phyloP scores from a whole-genome alignment of 2,329 filamentous ascomycete species.

The Knufia petricola region DNA sequence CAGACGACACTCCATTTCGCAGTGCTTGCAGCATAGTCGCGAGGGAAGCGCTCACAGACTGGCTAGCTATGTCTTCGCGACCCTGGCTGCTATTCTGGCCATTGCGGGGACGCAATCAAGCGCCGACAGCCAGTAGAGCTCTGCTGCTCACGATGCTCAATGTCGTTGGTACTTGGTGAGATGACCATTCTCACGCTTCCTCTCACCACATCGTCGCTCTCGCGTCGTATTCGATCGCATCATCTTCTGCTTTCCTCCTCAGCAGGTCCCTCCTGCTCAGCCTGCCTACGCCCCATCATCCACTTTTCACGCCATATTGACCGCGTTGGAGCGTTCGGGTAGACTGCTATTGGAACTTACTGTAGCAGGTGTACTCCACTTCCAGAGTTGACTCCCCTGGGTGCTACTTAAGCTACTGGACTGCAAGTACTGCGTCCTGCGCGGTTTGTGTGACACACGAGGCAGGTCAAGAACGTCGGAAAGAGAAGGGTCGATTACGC shows the following conservation, averaged over 20 bases:
- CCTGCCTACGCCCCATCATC: conserved; percentile 1
- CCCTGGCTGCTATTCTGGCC: conserved; percentile 6
- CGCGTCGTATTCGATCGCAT: conserved; percentile 6
- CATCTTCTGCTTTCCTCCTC: background rate
- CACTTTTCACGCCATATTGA: background rate
- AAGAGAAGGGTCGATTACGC: conserved; percentile 9
- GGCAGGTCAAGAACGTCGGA: background rate
- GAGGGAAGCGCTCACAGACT: conserved; percentile 2
- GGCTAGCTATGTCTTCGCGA: background rate
- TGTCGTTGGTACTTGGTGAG: conserved; percentile 7
- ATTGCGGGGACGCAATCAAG: conserved; percentile 11
- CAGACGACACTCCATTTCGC: background rate
- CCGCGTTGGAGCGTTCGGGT: conserved; percentile 1
- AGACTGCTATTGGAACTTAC: conserved; percentile 1
- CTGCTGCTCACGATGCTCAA: background rate
- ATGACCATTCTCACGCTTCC: conserved; percentile 1
- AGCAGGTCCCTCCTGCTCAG: conserved; percentile 1
- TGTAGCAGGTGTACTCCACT: background rate
- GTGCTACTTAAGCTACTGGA: conserved; percentile 1
- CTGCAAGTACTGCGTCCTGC: background rate
- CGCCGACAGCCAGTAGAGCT: conserved; percentile 9
- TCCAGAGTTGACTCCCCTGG: background rate
- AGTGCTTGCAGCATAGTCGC: conserved; percentile 5
- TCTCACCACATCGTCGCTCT: background rate
- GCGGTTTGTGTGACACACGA: conserved; percentile 5